phyloP scores from a whole-genome alignment of 2,329 filamentous ascomycete genomes.

The Sclerotiophoma versabilis region DNA sequence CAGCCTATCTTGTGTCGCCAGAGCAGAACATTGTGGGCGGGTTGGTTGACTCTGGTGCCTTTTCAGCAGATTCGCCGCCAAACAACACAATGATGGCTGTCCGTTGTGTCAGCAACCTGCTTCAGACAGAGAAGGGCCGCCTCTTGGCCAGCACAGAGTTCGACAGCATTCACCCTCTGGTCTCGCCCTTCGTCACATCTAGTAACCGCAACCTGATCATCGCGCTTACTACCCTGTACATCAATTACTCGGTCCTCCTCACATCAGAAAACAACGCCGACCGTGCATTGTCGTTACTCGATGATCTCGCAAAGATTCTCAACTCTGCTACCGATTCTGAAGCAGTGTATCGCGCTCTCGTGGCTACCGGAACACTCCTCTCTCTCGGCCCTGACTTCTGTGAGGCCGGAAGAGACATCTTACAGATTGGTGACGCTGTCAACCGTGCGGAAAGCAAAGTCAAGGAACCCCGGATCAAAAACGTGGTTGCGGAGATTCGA shows the following conservation, averaged over 20 bases:
- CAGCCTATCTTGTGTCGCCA: constrained; percentile 63
- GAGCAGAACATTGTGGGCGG: constrained; percentile 66
- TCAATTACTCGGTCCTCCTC: constrained; percentile 84
- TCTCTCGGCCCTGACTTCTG: constrained; percentile 67
- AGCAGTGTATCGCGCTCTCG: constrained; percentile 80
- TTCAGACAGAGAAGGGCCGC: constrained; percentile 76
- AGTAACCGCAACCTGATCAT: constrained; percentile 81
- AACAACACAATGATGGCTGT: constrained; percentile 90
- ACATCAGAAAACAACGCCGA: constrained; percentile 57
- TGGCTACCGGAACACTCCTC: constrained; percentile 81
- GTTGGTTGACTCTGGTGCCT: constrained; percentile 65
- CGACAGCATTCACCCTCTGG: constrained; percentile 66
- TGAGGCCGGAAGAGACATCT: constrained; percentile 64
- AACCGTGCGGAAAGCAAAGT: constrained; percentile 59
- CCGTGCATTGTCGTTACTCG: constrained; percentile 62
- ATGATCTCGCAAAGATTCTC: constrained; percentile 69
- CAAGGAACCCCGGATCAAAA: constrained; percentile 67
- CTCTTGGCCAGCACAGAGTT: constrained; percentile 62
- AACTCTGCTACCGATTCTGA: constrained; percentile 76
- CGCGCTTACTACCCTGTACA: constrained; percentile 79
- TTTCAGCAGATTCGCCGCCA: constrained; percentile 65
- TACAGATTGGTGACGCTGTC: constrained; percentile 59
- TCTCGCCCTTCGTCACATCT: constrained; percentile 65
- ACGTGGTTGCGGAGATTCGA: constrained; percentile 66
- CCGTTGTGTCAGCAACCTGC: constrained; percentile 83